Percentiles rank a stretch among this genome's conserved stretches.
These are phyloP conservation scores for Manihot esculenta DNA, from an alignment of 441 rosid species.

Conservation along the genomic window DNA sequence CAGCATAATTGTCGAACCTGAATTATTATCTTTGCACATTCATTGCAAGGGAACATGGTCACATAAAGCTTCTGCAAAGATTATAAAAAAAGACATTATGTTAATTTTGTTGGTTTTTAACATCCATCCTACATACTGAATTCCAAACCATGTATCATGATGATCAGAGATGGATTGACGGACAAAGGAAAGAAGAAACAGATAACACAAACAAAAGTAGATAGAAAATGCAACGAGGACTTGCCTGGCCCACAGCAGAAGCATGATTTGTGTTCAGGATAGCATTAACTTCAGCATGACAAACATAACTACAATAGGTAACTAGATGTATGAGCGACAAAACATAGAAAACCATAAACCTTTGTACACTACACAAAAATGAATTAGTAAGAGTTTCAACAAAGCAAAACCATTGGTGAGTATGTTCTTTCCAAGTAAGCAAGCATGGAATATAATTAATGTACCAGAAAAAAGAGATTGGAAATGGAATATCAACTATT, in stretches of 20 bases:
- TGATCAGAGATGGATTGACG: background rate
- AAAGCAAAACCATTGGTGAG: background rate
- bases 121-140: background rate
- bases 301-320: slow-evolving; percentile 65
- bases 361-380: background rate
- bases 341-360: background rate
- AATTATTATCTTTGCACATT: slow-evolving; percentile 92
- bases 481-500: background rate
- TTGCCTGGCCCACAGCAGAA: slow-evolving; percentile 84
- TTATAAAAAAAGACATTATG: slow-evolving; percentile 16
- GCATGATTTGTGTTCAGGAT: slow-evolving; percentile 94
- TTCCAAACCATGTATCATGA: background rate
- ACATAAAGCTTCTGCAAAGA: slow-evolving; percentile 86
- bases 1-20: slow-evolving; percentile 51
- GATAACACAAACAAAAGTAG: background rate
- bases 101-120: slow-evolving; percentile 9
- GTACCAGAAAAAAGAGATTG: background rate
- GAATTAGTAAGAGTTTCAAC: background rate
- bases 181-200: background rate
- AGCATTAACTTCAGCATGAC: slow-evolving; percentile 98
- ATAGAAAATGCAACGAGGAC: slow-evolving; percentile 9
- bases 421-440: background rate
- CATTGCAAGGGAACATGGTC: slow-evolving; percentile 98
- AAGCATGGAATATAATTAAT: background rate
- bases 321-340: slow-evolving; percentile 7